These are phyloP conservation scores for Gaeumannomyces sp. DNA, from an alignment of 2,329 filamentous ascomycete genomes.

Conservation along the genomic window DNA sequence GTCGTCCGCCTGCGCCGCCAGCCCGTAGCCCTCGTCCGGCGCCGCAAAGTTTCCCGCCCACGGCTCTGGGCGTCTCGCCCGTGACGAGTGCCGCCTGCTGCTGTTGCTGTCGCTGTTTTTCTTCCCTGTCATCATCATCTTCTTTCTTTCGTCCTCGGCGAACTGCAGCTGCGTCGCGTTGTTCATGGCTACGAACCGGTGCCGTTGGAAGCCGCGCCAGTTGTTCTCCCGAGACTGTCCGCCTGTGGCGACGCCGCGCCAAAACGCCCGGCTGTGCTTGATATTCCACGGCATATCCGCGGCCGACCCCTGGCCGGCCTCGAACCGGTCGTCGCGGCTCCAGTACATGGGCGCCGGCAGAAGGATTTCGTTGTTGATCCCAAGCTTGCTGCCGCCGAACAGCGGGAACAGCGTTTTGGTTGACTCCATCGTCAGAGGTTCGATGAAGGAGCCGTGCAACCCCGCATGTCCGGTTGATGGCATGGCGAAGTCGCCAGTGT, in stretches of 20 bases:
- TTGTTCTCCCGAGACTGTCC: slow-evolving; percentile 53
- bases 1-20: slow-evolving; percentile 38
- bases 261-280: slow-evolving; percentile 50
- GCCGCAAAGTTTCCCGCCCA: slow-evolving; percentile 43
- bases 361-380: slow-evolving; percentile 64
- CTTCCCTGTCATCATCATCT: slow-evolving; percentile 17
- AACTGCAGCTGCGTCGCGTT: slow-evolving; percentile 54
- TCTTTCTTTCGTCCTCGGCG: slow-evolving; percentile 34
- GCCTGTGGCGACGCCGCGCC: slow-evolving; percentile 63
- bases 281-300: slow-evolving; percentile 40
- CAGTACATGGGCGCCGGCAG: slow-evolving; percentile 66
- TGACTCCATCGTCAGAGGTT: slow-evolving; percentile 49
- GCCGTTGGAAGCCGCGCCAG: slow-evolving; percentile 69
- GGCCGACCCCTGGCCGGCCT: slow-evolving; percentile 37
- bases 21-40: slow-evolving; percentile 39
- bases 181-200: slow-evolving; percentile 68
- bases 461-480: slow-evolving; percentile 57
- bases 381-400: slow-evolving; percentile 63
- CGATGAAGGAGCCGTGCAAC: slow-evolving; percentile 60
- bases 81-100: not conserved
- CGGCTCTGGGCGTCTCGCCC: not conserved
- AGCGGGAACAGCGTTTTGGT: slow-evolving; percentile 56
- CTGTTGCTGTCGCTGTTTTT: not conserved
- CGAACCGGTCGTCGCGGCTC: slow-evolving; percentile 56
- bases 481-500: slow-evolving; percentile 56